Percentiles rank a stretch among this genome's conserved stretches.
Conservation (phyloP, 1,284 basidiomycete genomes). For the Austroboletus rostrupii region DNA sequence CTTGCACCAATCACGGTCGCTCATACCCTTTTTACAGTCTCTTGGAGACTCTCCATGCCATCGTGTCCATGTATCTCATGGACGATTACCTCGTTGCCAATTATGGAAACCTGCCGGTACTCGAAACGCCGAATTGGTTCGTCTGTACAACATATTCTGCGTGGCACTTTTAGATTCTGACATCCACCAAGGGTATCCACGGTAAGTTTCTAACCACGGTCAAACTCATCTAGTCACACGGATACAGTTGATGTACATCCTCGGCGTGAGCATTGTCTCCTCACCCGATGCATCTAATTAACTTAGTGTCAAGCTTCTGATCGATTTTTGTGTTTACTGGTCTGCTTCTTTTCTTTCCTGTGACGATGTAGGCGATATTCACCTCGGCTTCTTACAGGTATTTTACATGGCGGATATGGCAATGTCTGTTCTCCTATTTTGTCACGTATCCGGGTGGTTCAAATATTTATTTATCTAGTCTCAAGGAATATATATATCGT, state of each 20-base stretch:
- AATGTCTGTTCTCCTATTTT: slow-evolving; percentile 17
- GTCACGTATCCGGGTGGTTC: background rate
- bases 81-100: slow-evolving; percentile 22
- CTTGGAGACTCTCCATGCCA: slow-evolving; percentile 23
- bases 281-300: background rate
- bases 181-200: slow-evolving; percentile 11
- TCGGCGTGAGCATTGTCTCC: slow-evolving; percentile 18
- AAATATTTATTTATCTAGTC: slow-evolving; percentile 13
- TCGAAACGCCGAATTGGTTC: slow-evolving; percentile 19
- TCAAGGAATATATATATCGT: slow-evolving; percentile 16
- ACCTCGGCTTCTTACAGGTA: slow-evolving; percentile 15
- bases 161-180: background rate
- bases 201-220: slow-evolving; percentile 12
- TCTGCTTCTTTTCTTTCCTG: slow-evolving; percentile 4
- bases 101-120: slow-evolving; percentile 9
- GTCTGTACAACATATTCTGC: slow-evolving; percentile 2
- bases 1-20: background rate
- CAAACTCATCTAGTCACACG: background rate
- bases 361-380: background rate
- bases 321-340: slow-evolving; percentile 30
- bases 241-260: slow-evolving; percentile 18
- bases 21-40: slow-evolving; percentile 6
- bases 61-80: slow-evolving; percentile 22
- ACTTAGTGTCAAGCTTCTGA: slow-evolving; percentile 18
- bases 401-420: slow-evolving; percentile 32